Evolutionary conservation across 371 early-diverging fungal genomes (phyloP), one percentile per base, ranked within the genome.

Genomic region (Mortierella sp.): DNA sequence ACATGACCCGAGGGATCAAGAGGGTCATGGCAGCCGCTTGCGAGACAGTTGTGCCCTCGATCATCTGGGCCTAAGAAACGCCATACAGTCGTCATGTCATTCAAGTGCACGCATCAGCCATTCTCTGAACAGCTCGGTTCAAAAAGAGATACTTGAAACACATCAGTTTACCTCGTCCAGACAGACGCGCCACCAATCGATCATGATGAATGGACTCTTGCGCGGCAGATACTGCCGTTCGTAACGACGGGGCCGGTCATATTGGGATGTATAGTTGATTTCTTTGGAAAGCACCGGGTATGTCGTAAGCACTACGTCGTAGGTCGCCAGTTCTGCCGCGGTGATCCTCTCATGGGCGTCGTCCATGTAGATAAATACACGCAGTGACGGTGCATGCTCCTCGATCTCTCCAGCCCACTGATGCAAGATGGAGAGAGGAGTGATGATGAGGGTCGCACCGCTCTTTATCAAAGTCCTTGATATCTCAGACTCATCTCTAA

Each of bases 11-110:
- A 3, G 90, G 87, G 24, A 91, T 82, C 31, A 80, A 26, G 9
- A 80, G 70, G 7, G 89, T 86, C 85, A 91, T 87, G 28, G 83
- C 80, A 17, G 84, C 79, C 1, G 86, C 81, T 14, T 78, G 60
- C 0, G 84, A 64, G 1, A 63, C 64, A 14, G 79, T 56, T 0
- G 79, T 49, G 0, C 81, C 76, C 60, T 89, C 90, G n/a, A 90
- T 85, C 88, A 88, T 85, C 63, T 92, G 92, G 17, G 90, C 90
- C 82, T 89, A 80, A 56, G n/a, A n/a, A n/a, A n/a, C n/a, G n/a
- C n/a, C n/a, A n/a, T n/a, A n/a, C n/a, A n/a, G n/a, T n/a, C n/a
- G n/a, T n/a, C n/a, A n/a, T n/a, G n/a, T n/a, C n/a, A n/a, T n/a
- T n/a, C n/a, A n/a, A n/a, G n/a, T n/a, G n/a, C n/a, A n/a, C n/a